phyloP scores from a whole-genome alignment of 2,329 filamentous ascomycete genomes.

The Metarhizium brunneum region DNA sequence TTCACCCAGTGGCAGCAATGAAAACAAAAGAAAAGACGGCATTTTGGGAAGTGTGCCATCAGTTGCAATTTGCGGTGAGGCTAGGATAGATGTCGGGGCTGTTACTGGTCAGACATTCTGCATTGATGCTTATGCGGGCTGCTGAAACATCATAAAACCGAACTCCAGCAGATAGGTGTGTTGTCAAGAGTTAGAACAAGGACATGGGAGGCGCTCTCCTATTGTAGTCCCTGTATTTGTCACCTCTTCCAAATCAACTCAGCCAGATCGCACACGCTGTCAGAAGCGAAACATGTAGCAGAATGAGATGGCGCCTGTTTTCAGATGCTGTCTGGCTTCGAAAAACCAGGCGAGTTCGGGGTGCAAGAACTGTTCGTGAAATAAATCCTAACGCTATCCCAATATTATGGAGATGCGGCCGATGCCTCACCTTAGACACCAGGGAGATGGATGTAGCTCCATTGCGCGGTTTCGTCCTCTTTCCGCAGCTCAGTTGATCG shows the following conservation, averaged over 20 bases:
- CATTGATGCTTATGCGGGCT: no score
- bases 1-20: neutral
- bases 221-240: neutral
- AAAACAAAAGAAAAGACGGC: neutral
- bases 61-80: neutral
- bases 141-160: no score
- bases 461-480: slow-evolving; percentile 18
- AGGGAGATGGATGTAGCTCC: slow-evolving; percentile 27
- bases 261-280: no score
- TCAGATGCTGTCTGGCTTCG: neutral
- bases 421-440: slow-evolving; percentile 18
- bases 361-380: neutral
- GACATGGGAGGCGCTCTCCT: no score
- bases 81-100: neutral
- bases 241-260: neutral
- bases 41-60: neutral
- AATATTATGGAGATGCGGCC: neutral
- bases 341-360: neutral
- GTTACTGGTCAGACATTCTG: neutral
- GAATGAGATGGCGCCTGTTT: neutral
- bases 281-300: neutral
- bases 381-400: slow-evolving; percentile 7
- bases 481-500: slow-evolving; percentile 9
- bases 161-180: no score
- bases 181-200: no score